Base-by-base conservation (phyloP, 495 filamentous ascomycete genomes). In the Annulohypoxylon maeteangense region DNA sequence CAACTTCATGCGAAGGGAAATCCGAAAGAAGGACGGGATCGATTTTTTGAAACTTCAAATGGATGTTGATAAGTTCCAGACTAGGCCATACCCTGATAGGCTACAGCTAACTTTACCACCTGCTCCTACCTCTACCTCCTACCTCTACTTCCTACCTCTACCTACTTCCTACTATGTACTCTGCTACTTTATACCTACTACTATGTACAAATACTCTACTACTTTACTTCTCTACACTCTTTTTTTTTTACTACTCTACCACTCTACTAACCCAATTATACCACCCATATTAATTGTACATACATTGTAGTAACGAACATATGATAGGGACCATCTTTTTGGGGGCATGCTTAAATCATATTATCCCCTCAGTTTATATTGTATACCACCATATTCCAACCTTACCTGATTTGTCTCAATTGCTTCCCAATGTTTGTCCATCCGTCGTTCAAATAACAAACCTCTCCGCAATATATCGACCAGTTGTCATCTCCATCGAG, bases 81-180 rank as follows among this genome's bases (percentile, higher is more conserved):
- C 50, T 61, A 66, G 62, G 68, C 62, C 62, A 62, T 25, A 62
- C 48, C 55, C 68, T 71, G 68, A 71, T 71, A 71, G 62, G 68
- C 62, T 62, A 61, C 68, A 53, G 25, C 14, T 42, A 70, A 36
- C 36, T 40, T 40, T 40, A 40, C 36, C 10, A 36, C 34, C 34
- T 36, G 10, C 34, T 36, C 34, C 34, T 7, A 12, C 3, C 31
- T 32, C 31, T 32, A 32, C 31, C 31, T 3, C 12, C 32, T 40
- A 40, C 36, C 36, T 29, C 3, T 29, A 40, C 11, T 14, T 14
- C 12, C 14, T 4, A 12, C 6, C 2, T 29, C 27, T 29, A 29
- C 27, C 27, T 29, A 29, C 27, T 29, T n/a, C n/a, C n/a, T n/a
- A n/a, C n/a, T 29, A 29, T 29, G 27, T 29, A 29, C 27, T 29